Evolutionary conservation across 768 basidiomycete species (phyloP).

Genomic region (Ephemerocybe angulata): DNA sequence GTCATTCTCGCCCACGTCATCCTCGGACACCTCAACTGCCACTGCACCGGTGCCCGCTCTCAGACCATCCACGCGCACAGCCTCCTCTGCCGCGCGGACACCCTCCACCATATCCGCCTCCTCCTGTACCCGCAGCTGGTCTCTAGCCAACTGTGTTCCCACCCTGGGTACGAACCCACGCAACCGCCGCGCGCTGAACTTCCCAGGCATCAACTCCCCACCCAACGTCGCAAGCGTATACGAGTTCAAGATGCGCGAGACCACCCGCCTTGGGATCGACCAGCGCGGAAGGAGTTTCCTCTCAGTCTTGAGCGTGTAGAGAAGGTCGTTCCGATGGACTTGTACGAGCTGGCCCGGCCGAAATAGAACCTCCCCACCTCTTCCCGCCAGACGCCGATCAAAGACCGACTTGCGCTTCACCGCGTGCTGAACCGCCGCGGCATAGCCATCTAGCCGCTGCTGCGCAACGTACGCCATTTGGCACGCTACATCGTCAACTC

Average conservation of each 20-base stretch:
- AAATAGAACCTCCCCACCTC: slow-evolving; percentile 22
- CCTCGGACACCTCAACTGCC: too few relatives aligned
- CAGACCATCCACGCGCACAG: too few relatives aligned
- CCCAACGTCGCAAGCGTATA: slow-evolving; percentile 6
- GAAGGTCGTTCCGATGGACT: slow-evolving; percentile 22
- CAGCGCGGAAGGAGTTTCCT: slow-evolving; percentile 28
- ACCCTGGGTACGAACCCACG: slow-evolving; percentile 4
- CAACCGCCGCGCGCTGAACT: slow-evolving; percentile 6
- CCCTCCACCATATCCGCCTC: too few relatives aligned
- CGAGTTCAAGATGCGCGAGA: slow-evolving; percentile 3
- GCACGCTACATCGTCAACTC: not conserved
- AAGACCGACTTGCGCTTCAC: slow-evolving; percentile 22
- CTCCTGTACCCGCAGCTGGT: too few relatives aligned
- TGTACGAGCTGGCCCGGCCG: slow-evolving; percentile 26
- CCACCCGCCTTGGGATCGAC: slow-evolving; percentile 23
- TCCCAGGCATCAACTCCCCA: slow-evolving; percentile 3
- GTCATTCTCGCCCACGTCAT: too few relatives aligned
- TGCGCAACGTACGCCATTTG: slow-evolving; percentile 29
- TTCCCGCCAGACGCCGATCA: slow-evolving; percentile 12
- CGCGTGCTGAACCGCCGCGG: slow-evolving; percentile 20
- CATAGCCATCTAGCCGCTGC: slow-evolving; percentile 28
- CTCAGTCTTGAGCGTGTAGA: slow-evolving; percentile 24
- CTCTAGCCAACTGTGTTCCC: slow-evolving; percentile 10
- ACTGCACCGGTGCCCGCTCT: not conserved
- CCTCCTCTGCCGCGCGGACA: too few relatives aligned